Percentiles rank a stretch among this genome's conserved stretches.
Evolutionary conservation across 768 basidiomycete genomes (phyloP).

Genomic region (Lepiota brunneoincarnata): DNA sequence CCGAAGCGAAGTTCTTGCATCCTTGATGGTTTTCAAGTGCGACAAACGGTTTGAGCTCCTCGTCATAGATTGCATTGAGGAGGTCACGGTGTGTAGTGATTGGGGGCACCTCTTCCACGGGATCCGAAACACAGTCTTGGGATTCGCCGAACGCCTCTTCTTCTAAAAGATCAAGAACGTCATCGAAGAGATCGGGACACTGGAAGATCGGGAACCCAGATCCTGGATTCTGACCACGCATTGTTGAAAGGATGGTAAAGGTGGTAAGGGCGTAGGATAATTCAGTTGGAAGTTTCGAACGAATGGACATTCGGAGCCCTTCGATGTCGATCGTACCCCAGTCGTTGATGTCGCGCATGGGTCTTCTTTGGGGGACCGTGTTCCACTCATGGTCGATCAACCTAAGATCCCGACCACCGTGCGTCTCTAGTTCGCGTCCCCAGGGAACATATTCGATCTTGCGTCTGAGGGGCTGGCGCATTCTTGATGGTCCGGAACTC

Average conservation of each 20-base stretch:
- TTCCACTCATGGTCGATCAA: slow-evolving; percentile 59
- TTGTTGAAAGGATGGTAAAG: slow-evolving; percentile 75
- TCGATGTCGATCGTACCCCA: slow-evolving; percentile 92
- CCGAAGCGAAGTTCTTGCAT: slow-evolving; percentile 43
- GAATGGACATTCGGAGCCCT: slow-evolving; percentile 88
- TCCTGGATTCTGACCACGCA: slow-evolving; percentile 62
- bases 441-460: slow-evolving; percentile 90
- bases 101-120: slow-evolving; percentile 18
- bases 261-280: slow-evolving; percentile 89
- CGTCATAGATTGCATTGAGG: slow-evolving; percentile 53
- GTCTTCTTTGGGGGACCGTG: slow-evolving; percentile 48
- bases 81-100: slow-evolving; percentile 68
- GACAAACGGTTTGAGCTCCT: slow-evolving; percentile 59
- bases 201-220: slow-evolving; percentile 75
- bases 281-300: slow-evolving; percentile 81
- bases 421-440: slow-evolving; percentile 68
- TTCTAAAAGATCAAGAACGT: slow-evolving; percentile 83
- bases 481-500: slow-evolving; percentile 24
- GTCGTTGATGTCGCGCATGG: slow-evolving; percentile 72
- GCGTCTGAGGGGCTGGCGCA: slow-evolving; percentile 58
- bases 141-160: slow-evolving; percentile 68
- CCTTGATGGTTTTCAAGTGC: slow-evolving; percentile 48
- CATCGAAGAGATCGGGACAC: slow-evolving; percentile 80
- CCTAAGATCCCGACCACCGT: slow-evolving; percentile 81
- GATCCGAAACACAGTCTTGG: slow-evolving; percentile 28